phyloP scores from a whole-genome alignment of 1,284 basidiomycete species.

The Ceratobasidium sp. region DNA sequence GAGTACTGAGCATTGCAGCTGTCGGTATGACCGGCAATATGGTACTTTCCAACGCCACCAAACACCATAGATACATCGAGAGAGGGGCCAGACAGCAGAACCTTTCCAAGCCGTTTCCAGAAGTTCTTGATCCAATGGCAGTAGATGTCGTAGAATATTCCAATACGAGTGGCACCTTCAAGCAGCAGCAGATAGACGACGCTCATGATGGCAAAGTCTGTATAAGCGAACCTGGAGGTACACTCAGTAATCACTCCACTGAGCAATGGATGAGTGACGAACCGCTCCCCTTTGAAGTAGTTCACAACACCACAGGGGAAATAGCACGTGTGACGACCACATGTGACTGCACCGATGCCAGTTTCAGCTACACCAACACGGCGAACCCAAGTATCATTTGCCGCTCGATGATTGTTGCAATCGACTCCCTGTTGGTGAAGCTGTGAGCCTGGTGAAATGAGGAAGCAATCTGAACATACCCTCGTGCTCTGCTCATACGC shows the following conservation, averaged over 20 bases:
- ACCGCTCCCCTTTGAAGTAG: slow-evolving; percentile 10
- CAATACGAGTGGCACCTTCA: no score
- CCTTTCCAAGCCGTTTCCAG: not conserved
- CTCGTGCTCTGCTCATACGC: not conserved
- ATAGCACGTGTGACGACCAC: slow-evolving; percentile 12
- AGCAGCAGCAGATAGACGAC: no score
- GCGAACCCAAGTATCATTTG: slow-evolving; percentile 1
- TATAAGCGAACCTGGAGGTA: slow-evolving; percentile 12
- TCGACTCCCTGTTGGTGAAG: not conserved
- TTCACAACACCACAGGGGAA: not conserved
- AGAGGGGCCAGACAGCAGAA: not conserved
- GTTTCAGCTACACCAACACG: not conserved
- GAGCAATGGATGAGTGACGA: not conserved
- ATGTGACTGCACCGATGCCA: slow-evolving; percentile 11
- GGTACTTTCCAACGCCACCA: slow-evolving; percentile 9
- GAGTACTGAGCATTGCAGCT: slow-evolving; percentile 15
- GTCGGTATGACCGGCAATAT: slow-evolving; percentile 4
- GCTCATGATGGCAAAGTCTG: slow-evolving; percentile 3
- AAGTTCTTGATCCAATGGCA: not conserved
- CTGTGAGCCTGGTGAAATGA: no score
- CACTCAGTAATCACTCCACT: no score
- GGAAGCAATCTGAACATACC: not conserved
- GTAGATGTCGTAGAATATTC: no score
- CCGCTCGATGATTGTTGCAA: slow-evolving; percentile 18
- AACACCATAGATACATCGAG: not conserved